Evolutionary conservation across 2,329 filamentous ascomycete genomes (phyloP), one percentile per base, ranked within the genome.

Genomic region (Macrophomina pseudophaseolina): DNA sequence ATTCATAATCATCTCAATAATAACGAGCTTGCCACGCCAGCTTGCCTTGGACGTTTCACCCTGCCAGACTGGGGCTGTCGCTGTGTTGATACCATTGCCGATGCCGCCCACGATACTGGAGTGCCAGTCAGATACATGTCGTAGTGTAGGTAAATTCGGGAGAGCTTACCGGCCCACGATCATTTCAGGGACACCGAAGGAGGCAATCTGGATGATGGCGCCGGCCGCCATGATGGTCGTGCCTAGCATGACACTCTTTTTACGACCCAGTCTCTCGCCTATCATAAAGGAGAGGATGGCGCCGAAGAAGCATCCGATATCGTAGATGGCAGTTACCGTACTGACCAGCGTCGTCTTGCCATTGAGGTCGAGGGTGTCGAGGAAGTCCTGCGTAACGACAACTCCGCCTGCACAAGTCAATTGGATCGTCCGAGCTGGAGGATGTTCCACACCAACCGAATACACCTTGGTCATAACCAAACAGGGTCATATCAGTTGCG

Each of bases 301-400:
- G 16, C 87, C 87, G 51, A 88, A 75, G 73, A 88, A 88, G 72
- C 86, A 88, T 8, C 86, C 86, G 38, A 88, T 79, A 69, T 88
- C 84, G 72, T 88, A 87, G 64, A 87, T 83, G 1, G 85, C 85
- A 0, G 84, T 86, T 11, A 87, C 83, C 0, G 84, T 86, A n/a
- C 77, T 72, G 69, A 81, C 69, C 63, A 74, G 75, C 62, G 75
- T 80, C 69, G 74, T 79, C 38, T 76, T 76, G 3, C 80, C 80
- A 35, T 73, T 75, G 1, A 86, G 78, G 63, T 82, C 72, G 48
- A 84, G 80, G 1, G 80, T 75, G 44, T 83, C 74, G 3, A 87
- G 80, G 63, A 86, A 86, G 69, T 87, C 80, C 12, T 80, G 74
- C 0, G 84, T 86, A 14, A 87, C 82, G 33, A 87, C 80, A 6